Percentiles rank a stretch among this genome's conserved stretches.
Evolutionary conservation across 2,329 filamentous ascomycete genomes (phyloP).

Genomic region (Cercospora nicotianae): DNA sequence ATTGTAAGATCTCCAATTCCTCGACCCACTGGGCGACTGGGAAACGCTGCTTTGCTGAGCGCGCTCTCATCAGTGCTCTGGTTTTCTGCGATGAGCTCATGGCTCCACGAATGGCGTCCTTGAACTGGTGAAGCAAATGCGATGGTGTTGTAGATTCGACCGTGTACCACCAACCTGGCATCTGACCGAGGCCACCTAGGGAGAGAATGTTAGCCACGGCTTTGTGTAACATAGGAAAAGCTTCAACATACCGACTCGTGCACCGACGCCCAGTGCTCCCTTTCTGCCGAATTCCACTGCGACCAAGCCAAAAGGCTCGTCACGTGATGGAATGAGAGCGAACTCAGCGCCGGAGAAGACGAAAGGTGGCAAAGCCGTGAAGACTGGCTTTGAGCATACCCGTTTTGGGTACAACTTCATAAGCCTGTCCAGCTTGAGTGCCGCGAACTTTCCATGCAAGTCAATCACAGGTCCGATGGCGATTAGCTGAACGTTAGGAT

Average conservation of each 20-base stretch:
- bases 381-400: slow-evolving; percentile 65
- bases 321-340: slow-evolving; percentile 64
- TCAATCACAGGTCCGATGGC: slow-evolving; percentile 65
- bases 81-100: slow-evolving; percentile 56
- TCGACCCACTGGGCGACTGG: slow-evolving; percentile 66
- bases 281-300: slow-evolving; percentile 68
- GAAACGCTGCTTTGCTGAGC: slow-evolving; percentile 65
- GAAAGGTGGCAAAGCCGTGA: slow-evolving; percentile 62
- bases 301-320: slow-evolving; percentile 67
- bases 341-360: slow-evolving; percentile 67
- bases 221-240: not conserved
- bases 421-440: slow-evolving; percentile 61
- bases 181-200: slow-evolving; percentile 57
- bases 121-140: slow-evolving; percentile 65
- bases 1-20: slow-evolving; percentile 61
- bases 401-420: slow-evolving; percentile 64
- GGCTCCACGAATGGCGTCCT: slow-evolving; percentile 59
- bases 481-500: slow-evolving; percentile 61
- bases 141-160: slow-evolving; percentile 62
- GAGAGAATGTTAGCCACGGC: not conserved
- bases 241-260: slow-evolving; percentile 55
- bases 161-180: slow-evolving; percentile 70
- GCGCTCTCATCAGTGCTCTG: slow-evolving; percentile 62
- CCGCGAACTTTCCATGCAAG: slow-evolving; percentile 65
- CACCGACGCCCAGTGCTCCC: slow-evolving; percentile 64